Evolutionary conservation across 352 stramenopile species (phyloP).

Genomic region (Phytophthora palmivora): DNA sequence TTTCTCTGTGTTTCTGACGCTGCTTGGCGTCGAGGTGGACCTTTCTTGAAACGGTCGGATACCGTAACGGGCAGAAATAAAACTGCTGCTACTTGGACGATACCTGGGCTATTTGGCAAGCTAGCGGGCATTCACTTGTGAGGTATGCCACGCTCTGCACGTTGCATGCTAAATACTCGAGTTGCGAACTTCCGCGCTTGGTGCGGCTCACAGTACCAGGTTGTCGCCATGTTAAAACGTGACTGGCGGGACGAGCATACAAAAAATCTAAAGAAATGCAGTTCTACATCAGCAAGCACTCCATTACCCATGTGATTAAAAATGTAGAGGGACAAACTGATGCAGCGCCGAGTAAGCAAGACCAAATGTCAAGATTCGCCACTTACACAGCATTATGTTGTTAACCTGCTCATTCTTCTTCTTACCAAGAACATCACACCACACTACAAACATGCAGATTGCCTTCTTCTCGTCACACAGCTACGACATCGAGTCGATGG

Average conservation of each 20-base stretch:
- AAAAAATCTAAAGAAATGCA: too few species aligned
- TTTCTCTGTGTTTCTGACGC: slow-evolving; percentile 23
- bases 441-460: slow-evolving; percentile 55
- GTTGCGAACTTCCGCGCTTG: too few species aligned
- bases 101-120: not conserved
- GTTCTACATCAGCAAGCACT: not conserved
- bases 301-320: too few species aligned
- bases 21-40: slow-evolving; percentile 15
- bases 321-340: too few species aligned
- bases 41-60: slow-evolving; percentile 19
- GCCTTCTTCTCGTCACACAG: slow-evolving; percentile 76
- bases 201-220: too few species aligned
- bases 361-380: slow-evolving; percentile 26
- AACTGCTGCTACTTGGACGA: not conserved
- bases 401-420: slow-evolving; percentile 21
- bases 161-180: slow-evolving; percentile 11
- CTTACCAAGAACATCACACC: slow-evolving; percentile 27
- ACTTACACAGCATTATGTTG: too few species aligned
- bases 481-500: slow-evolving; percentile 76
- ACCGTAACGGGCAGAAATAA: slow-evolving; percentile 4
- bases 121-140: slow-evolving; percentile 12
- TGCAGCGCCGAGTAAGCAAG: too few species aligned
- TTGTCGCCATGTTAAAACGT: too few species aligned
- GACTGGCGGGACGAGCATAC: too few species aligned
- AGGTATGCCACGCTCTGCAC: not conserved